Conservation (phyloP, 2,329 filamentous ascomycete species). For the Neoscytalidium dimidiatum region DNA sequence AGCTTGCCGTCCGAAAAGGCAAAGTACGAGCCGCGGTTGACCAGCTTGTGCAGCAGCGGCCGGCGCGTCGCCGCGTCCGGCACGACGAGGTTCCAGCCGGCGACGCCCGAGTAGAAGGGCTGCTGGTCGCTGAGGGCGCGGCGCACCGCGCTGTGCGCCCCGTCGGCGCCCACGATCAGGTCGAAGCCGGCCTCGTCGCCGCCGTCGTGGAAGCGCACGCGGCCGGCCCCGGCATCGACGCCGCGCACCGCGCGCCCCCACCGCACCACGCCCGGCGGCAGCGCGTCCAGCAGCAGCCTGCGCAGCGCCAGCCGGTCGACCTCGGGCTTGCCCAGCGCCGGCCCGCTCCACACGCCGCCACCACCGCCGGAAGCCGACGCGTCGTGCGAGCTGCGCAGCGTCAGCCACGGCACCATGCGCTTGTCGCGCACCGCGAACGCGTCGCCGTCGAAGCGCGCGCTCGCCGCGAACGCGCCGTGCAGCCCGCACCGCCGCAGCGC, state of each 20-base stretch:
- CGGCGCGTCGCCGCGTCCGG: slow-evolving; percentile 27
- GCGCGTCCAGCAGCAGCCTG: slow-evolving; percentile 27
- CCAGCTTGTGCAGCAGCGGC: slow-evolving; percentile 33
- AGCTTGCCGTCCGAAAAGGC: too few relatives aligned
- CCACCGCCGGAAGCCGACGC: too few relatives aligned
- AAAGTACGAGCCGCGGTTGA: slow-evolving; percentile 38
- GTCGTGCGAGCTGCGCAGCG: too few relatives aligned
- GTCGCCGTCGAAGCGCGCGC: slow-evolving; percentile 31
- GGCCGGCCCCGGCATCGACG: too few relatives aligned
- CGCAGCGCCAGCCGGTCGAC: slow-evolving; percentile 30
- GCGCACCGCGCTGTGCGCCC: too few relatives aligned
- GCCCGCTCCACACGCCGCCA: too few relatives aligned
- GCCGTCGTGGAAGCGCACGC: too few relatives aligned
- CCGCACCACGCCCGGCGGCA: slow-evolving; percentile 26
- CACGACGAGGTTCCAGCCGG: slow-evolving; percentile 35
- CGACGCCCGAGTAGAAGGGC: slow-evolving; percentile 41
- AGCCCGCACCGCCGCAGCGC: neutral
- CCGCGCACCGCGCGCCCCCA: slow-evolving; percentile 25
- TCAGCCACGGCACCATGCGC: too few relatives aligned
- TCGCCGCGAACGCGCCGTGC: neutral
- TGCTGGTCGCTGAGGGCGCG: slow-evolving; percentile 23
- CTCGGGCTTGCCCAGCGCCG: slow-evolving; percentile 22
- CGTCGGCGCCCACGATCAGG: too few relatives aligned
- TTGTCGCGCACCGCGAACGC: slow-evolving; percentile 31
- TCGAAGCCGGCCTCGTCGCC: slow-evolving; percentile 18